phyloP scores from a whole-genome alignment of 306 rosid species.

The Pyrus bretschneideri region DNA sequence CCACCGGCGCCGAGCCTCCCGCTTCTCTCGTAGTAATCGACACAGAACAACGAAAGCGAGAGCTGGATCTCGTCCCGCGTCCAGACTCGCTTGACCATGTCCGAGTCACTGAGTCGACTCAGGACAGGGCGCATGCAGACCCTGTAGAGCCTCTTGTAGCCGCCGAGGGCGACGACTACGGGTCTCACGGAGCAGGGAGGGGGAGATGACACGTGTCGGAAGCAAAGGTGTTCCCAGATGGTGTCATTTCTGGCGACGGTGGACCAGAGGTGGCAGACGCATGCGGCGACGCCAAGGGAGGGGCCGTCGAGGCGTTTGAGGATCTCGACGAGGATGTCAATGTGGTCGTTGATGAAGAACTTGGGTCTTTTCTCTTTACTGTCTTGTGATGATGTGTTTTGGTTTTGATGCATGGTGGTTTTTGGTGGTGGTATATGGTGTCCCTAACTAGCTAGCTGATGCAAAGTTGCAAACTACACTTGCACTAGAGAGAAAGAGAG shows the following conservation, averaged over 20 bases:
- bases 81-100: slow-evolving; percentile 46
- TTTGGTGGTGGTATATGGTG: neutral
- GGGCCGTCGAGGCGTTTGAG: slow-evolving; percentile 88
- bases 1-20: slow-evolving; percentile 22
- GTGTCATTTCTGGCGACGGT: slow-evolving; percentile 61
- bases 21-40: slow-evolving; percentile 52
- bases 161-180: slow-evolving; percentile 76
- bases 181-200: slow-evolving; percentile 43
- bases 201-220: slow-evolving; percentile 58
- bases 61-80: slow-evolving; percentile 73
- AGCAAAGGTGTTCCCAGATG: slow-evolving; percentile 87
- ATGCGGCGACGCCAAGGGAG: slow-evolving; percentile 74
- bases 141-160: slow-evolving; percentile 81
- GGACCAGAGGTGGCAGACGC: slow-evolving; percentile 89
- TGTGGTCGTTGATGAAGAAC: slow-evolving; percentile 82
- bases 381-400: slow-evolving; percentile 14
- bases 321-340: slow-evolving; percentile 73
- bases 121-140: slow-evolving; percentile 70
- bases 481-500: slow-evolving; percentile 2
- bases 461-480: neutral
- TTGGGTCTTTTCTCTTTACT: slow-evolving; percentile 29
- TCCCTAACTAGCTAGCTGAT: neutral
- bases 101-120: slow-evolving; percentile 72
- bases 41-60: slow-evolving; percentile 77
- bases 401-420: slow-evolving; percentile 19